Evolutionary conservation across 352 stramenopile genomes (phyloP), one percentile per base, ranked within the genome.

Genomic region (Pythium folliculosum): DNA sequence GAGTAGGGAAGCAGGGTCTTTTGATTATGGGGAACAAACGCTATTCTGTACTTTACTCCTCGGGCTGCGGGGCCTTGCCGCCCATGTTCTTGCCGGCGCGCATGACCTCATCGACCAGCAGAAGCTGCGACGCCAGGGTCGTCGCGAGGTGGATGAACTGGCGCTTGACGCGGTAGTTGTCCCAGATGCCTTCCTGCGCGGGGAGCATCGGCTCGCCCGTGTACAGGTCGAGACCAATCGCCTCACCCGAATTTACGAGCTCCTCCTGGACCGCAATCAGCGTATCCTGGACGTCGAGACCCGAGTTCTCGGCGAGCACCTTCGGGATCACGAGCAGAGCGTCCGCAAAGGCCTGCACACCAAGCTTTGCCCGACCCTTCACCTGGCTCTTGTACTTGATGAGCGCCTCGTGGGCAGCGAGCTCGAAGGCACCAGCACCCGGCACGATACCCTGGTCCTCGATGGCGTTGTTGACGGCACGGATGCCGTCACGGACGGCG

Each of bases 21-120:
- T 54, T 47, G 35, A 65, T 55, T 55, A 62, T 65, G 53, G 63
- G 17, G 27, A 50, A 51, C 17, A 38, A 64, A 70, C 49, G 55
- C 55, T 60, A 65, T 65, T 38, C 55, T 70, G 35, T 65, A 67
- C 51, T 66, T 81, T 92, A 92, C 76, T 90, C 80, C 65, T 90
- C 84, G 43, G 74, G 71, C 63, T 80, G 72, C 68, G 83, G 82
- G 61, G 67, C 78, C 47, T 83, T 83, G 37, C 75, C 77, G 65
- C 86, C 96, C 96, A 99, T 99, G 81, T 98, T 91, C 80, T 98
- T 99, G 61, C 98, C 98, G 47, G 98, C 97, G 66, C 97, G 92
- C 95, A 99, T 99, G 50, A 99, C 97, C 76, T 99, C 97, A 76
- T 99, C 98, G 12, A 99, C 98, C 21, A 99, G 86, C 62, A 99